Base-by-base conservation (phyloP, 495 filamentous ascomycete species). In the Aspergillus bridgeri region DNA sequence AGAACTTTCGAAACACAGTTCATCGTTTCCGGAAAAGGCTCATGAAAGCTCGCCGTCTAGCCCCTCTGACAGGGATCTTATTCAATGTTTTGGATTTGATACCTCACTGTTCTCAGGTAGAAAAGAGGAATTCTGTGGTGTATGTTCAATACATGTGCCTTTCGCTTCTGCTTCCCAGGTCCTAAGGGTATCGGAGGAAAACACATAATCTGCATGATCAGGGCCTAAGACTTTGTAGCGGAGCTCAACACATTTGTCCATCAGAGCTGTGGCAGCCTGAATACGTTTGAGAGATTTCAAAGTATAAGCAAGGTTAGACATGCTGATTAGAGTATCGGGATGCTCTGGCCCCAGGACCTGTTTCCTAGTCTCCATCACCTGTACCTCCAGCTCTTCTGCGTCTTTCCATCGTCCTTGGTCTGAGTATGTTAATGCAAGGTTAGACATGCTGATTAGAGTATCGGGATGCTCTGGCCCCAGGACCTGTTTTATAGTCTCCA, bases 381-480 rank as follows among this genome's bases (percentile, higher is more conserved):
- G 27, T 9, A 29, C 27, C 27, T 29, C 6, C 11, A 29, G 27
- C 27, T 29, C 27, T 29, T 29, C 27, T 29, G 27, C 27, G 6
- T 29, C 27, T 9, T 29, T 29, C 27, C 27, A 29, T 29, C 27
- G 27, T 29, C 6, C 6, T 29, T 29, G 27, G 3, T 7, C 5
- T 6, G 1, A 9, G 6, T 29, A 29, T 29, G 11, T 29, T 29
- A 9, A 29, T 7, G 25, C 25, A 27, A 27, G 25, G 25, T 4
- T 27, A 27, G 25, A 33, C 64, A 79, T 60, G 60, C 69, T 61
- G 45, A 46, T 49, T 20, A 29, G 27, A 29, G 27, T 29, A 9
- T 29, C 1, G 5, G 27, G 27, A 29, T 29, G 27, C 27, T 29
- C 5, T 6, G 27, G 27, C 11, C 27, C 27, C 11, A 29, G 27